Evolutionary conservation across 179 eudicot species (phyloP).

Genomic region (Drosera spatulata): DNA sequence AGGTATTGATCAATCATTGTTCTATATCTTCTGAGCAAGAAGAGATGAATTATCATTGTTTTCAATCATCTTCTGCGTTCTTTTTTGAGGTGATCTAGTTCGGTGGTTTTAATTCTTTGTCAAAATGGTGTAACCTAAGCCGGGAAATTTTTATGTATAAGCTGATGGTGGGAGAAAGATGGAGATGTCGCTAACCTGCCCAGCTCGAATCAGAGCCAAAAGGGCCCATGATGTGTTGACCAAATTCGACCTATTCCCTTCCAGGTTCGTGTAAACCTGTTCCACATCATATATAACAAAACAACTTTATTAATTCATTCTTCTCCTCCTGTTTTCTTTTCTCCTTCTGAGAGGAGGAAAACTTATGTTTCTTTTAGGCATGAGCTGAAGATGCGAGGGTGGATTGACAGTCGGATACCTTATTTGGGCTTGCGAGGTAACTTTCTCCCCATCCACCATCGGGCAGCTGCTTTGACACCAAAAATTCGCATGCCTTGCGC

Average conservation of each 20-base stretch:
- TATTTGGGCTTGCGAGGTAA: slow-evolving; percentile 23
- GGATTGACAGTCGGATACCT: slow-evolving; percentile 10
- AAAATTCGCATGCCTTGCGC: slow-evolving; percentile 26
- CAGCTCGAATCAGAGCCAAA: slow-evolving; percentile 56
- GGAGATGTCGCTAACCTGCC: slow-evolving; percentile 27
- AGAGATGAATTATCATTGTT: too few species aligned
- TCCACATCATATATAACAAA: neutral
- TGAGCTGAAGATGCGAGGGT: neutral
- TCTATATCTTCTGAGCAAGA: too few species aligned
- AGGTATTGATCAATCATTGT: too few species aligned
- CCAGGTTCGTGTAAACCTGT: slow-evolving; percentile 43
- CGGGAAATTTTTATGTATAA: neutral
- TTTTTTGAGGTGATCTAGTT: too few species aligned
- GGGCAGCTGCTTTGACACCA: slow-evolving; percentile 26
- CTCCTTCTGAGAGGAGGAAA: neutral
- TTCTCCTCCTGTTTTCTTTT: neutral
- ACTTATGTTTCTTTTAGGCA: neutral
- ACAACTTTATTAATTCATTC: neutral
- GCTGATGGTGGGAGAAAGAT: neutral
- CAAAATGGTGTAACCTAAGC: neutral
- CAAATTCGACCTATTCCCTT: slow-evolving; percentile 47
- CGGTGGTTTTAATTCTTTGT: too few species aligned
- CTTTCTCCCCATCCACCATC: slow-evolving; percentile 44
- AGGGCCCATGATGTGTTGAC: slow-evolving; percentile 71
- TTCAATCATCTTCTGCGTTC: too few species aligned